phyloP scores from a whole-genome alignment of 768 basidiomycete genomes.

The Phlebiopsis gigantea region DNA sequence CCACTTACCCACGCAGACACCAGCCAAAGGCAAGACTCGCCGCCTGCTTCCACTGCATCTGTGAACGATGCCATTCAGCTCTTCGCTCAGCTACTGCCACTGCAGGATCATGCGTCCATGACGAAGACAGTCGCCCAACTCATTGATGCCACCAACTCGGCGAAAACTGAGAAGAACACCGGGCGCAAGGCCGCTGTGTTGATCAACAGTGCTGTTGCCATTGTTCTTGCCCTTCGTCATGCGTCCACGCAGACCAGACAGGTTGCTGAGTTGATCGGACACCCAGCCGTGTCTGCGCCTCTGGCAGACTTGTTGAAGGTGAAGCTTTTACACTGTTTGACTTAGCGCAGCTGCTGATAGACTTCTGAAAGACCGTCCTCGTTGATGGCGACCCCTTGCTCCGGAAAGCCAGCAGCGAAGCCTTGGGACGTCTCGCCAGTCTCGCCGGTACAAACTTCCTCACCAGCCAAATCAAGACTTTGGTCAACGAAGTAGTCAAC shows the following conservation, averaged over 20 bases:
- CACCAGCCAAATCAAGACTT: conserved; percentile 78
- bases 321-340: conserved; percentile 10
- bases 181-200: conserved; percentile 82
- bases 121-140: conserved; percentile 52
- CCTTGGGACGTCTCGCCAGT: conserved; percentile 81
- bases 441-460: conserved; percentile 81
- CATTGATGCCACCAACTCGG: conserved; percentile 61
- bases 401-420: conserved; percentile 78
- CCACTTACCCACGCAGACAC: conserved; percentile 28
- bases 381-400: conserved; percentile 76
- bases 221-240: conserved; percentile 63
- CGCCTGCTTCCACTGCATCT: conserved; percentile 74
- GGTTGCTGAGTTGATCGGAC: conserved; percentile 63
- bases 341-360: neutral
- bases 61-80: conserved; percentile 88
- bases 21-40: conserved; percentile 48
- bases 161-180: conserved; percentile 80
- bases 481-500: conserved; percentile 91
- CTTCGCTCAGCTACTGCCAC: conserved; percentile 72
- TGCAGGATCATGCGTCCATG: conserved; percentile 63
- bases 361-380: conserved; percentile 56
- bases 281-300: conserved; percentile 50
- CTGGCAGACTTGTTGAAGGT: conserved; percentile 79
- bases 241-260: conserved; percentile 53
- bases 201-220: conserved; percentile 72